A percentile compares a stretch with the other conserved stretches of the same genome.
phyloP scores from a whole-genome alignment of 805 yeast species.

The Wickerhamiella sergipiensis region DNA sequence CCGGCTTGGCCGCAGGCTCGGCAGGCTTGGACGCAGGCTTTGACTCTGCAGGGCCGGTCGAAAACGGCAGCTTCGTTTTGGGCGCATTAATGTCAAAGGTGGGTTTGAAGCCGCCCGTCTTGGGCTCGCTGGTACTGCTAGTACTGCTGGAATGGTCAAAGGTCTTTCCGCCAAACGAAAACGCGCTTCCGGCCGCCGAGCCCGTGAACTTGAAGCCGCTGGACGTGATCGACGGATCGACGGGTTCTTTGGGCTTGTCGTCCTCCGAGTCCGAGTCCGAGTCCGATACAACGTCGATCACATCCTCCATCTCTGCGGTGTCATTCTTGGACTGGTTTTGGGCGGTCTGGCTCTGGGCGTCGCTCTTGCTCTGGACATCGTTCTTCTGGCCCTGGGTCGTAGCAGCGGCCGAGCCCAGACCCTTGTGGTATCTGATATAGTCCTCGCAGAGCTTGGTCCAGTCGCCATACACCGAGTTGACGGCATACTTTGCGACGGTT shows the following conservation, averaged over 20 bases:
- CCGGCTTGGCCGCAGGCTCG: neutral
- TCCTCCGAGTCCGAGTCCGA: neutral
- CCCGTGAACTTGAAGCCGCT: slow-evolving; percentile 14
- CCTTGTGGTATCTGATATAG: slow-evolving; percentile 12
- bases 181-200: slow-evolving; percentile 4
- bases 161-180: slow-evolving; percentile 15
- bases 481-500: slow-evolving; percentile 7
- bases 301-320: neutral
- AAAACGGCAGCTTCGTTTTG: neutral
- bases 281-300: neutral
- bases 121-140: neutral
- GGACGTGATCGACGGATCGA: slow-evolving; percentile 8
- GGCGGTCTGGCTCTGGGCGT: too few relatives aligned
- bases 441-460: slow-evolving; percentile 14
- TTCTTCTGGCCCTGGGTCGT: too few relatives aligned
- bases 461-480: slow-evolving; percentile 9
- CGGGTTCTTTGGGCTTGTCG: neutral
- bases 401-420: neutral
- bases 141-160: slow-evolving; percentile 5
- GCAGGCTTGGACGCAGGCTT: slow-evolving; percentile 1
- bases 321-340: too few relatives aligned
- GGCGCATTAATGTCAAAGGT: slow-evolving; percentile 13
- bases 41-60: neutral
- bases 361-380: too few relatives aligned
- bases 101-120: slow-evolving; percentile 3